Base-by-base conservation (phyloP, 2,329 filamentous ascomycete genomes). In the Shiraia bambusicola region DNA sequence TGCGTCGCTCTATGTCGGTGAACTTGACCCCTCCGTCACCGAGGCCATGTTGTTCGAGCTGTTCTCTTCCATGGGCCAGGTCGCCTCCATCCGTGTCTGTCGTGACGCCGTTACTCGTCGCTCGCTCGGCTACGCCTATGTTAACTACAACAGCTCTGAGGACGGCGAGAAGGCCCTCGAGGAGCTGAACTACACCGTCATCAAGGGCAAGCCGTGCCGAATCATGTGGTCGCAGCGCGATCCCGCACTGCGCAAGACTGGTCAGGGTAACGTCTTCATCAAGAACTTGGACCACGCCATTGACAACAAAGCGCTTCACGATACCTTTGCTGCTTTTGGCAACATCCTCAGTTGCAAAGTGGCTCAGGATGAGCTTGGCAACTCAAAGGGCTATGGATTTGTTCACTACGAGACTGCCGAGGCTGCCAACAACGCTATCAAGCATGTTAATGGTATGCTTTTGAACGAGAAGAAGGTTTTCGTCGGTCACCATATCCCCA, bases 141-240 rank as follows among this genome's bases (percentile, higher is more conserved):
- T 98, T 76, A 98, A 98, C 84, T 98, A 97, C 84, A 98, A 97
- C 81, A 92, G 89, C 73, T 95, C 91, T 50, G 73, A 83, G 51
- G 93, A 98, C 71, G 93, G 93, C 64, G 93, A 98, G 81, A 94
- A 95, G 76, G 93, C 93, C 65, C 85, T 98, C 49, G 93, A 98
- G 77, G 93, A 98, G 77, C 83, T 98, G 63, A 98, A 98, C 84
- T 98, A 98, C 81, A 98, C 93, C 53, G 79, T 96, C 64, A 97
- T 98, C 80, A 97, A 97, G 83, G 91, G 91, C 65, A 90, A 88
- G 69, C 92, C 93, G 48, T 98, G 93, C 87, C 92, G 93, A 69
- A 98, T 98, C 78, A 98, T 98, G 93, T 98, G 93, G 93, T 98
- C 93, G 56, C 93, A 98, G 82, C 93, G 93, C 73, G 93, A 98